Base-by-base conservation (phyloP, 148 eudicot genomes). In the Fagopyrum tataricum region DNA sequence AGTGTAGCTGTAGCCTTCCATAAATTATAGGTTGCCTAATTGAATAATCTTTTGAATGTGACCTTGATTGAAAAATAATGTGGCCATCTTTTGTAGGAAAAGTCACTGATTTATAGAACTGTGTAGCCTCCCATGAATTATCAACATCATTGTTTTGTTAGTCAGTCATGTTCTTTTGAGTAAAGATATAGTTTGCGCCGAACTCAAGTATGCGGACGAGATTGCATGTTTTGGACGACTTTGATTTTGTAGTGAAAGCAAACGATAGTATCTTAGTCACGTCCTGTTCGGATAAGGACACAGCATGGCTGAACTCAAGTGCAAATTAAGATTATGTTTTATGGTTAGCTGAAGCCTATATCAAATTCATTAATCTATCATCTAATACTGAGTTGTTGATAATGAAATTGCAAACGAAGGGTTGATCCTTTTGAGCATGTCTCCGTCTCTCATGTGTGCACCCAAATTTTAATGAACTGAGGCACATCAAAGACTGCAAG, bases 51-150 rank as follows among this genome's bases (percentile, higher is more conserved):
- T 61, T 61, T 61, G 67, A 55, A 20, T 20, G 26, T 21, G 62
- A 61, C 31, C 17, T 26, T 61, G 40, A 59, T 59, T 59, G 67
- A 61, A 18, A 12, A 24, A 24, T 12, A 31, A 64, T 64, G 69
- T 64, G 43, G 43, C 69, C 17, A 37, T 64, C 44, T 64, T 64
- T 31, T 14, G 44, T 9, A 64, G 20, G 69, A 37, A 31, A 64
- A 64, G 69, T 37, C 39, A n/a, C 39, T 13, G 68, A 31, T 31
- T 64, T 20, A 64, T 37, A 39, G 43, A 37, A 64, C 18, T 31
- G 18, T 64, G 21, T 20, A 37, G 69, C 20, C 44, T 64, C 69
- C 69, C 69, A 64, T 64, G 69, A 64, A 64, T 64, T 6, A 64
- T 64, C 69, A 64, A 64, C 69, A 31, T 64, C 69, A 64, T 26